Evolutionary conservation across 768 basidiomycete genomes (phyloP), one percentile per base, ranked within the genome.

Genomic region (Suillus lakei): DNA sequence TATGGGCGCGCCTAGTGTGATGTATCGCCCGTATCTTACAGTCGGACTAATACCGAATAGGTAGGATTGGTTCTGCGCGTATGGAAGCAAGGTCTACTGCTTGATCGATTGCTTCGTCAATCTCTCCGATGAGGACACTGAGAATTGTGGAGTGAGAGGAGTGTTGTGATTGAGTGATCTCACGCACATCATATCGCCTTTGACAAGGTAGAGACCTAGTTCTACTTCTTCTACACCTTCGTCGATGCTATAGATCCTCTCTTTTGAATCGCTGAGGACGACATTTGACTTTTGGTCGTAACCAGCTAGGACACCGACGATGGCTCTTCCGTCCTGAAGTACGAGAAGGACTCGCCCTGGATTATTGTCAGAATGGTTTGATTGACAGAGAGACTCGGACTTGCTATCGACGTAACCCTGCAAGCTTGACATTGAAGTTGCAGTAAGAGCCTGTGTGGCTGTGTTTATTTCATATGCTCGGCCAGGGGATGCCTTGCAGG

Each of bases 111-210:
- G 87, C 87, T 67, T 93, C 89, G 76, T 99, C 97, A 62, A 95
- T 79, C 78, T 96, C 94, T 50, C 91, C 93, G 62, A 95, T 91
- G 69, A 95, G 84, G 43, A 88, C 88, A 60, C 93, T 89, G 62
- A 46, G 53, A 36, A 50, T 59, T 26, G 48, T 18, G 10, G 26
- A 39, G 51, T 26, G 41, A 61, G 53, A 61, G 30, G 30, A 36
- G 36, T 18, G 23, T 38, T 39, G 18, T 5, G 8, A 44, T 16
- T 28, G 50, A 60, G 43, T 51, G 12, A 65, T 30, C 60, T 41
- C 50, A 88, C 95, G 77, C 72, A 98, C 98, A 97, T 96, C 85
- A 96, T 96, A 76, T 99, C 98, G 3, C 98, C 98, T 72, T 98
- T 96, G 74, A 99, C 95, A 73, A 99, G 89, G 78, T 99, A 99